Percentiles rank a stretch among this genome's conserved stretches.
Conservation (phyloP, 768 basidiomycete genomes). For the Amanita molliuscula region DNA sequence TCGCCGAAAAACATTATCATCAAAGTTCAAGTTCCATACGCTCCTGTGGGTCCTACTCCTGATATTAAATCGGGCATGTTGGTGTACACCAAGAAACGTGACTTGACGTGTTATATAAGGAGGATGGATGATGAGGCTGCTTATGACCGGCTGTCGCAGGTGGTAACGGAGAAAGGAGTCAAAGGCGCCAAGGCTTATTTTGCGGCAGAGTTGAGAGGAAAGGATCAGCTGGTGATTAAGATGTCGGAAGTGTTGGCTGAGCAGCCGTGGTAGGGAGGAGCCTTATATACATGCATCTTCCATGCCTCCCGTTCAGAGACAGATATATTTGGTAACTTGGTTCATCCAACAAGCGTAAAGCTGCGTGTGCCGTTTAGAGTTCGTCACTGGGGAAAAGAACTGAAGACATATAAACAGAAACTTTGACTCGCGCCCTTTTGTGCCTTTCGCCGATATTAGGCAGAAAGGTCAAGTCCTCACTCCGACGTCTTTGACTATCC, state of each 20-base stretch:
- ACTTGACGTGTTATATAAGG: conserved; percentile 36
- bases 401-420: not conserved
- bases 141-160: conserved; percentile 30
- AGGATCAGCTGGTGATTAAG: conserved; percentile 39
- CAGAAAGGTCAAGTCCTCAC: not conserved
- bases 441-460: not conserved
- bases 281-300: no score
- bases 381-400: no score
- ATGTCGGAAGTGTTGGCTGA: conserved; percentile 41
- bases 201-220: conserved; percentile 35
- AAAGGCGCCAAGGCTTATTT: conserved; percentile 43
- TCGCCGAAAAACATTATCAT: conserved; percentile 33
- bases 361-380: no score
- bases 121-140: conserved; percentile 19
- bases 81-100: conserved; percentile 44
- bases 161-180: conserved; percentile 31
- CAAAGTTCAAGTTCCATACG: conserved; percentile 42
- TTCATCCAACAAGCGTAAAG: no score
- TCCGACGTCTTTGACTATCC: not conserved
- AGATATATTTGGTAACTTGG: no score
- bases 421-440: not conserved
- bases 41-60: conserved; percentile 4
- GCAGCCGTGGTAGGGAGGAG: conserved; percentile 43
- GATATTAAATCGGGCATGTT: conserved; percentile 18
- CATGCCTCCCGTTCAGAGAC: no score